Base-by-base conservation (phyloP, 2,329 filamentous ascomycete genomes). In the Harringtonia lauricola region DNA sequence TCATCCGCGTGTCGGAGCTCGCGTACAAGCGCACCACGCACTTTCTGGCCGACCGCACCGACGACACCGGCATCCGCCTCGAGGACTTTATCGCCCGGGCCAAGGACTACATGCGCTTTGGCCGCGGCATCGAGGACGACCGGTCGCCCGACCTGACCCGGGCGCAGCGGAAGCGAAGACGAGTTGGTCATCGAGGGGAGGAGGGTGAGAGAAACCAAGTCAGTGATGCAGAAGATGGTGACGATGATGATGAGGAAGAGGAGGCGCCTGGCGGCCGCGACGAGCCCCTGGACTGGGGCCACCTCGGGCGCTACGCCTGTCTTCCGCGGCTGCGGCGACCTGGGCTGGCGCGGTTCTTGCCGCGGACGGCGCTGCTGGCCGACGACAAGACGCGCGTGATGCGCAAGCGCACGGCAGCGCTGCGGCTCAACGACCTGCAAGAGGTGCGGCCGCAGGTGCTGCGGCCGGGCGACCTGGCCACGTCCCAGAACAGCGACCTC, bases 1-100 rank as follows among this genome's bases (percentile, higher is more conserved):
- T 96, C 4, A 83, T 95, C 39, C 80, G 75, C 50, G 80, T 86
- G 1, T 85, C 86, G 6, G 88, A 95, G 50, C 63, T 94, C 5
- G 82, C 84, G 0, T 81, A 83, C 54, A 86, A 85, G 53, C 88
- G 87, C 57, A 82, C 86, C 0, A 70, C 82, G 36, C 79, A 81
- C 41, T 71, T 94, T 22, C 79, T 83, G 2, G 70, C 86, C 26
- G 88, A 88, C 8, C 50, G 48, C 30, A 82, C 83, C 53, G 66
- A 74, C 2, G 76, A 78, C 3, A 79, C 83, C 41, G 86, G 88
- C 8, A 66, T 98, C 19, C 89, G 96, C 55, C 72, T 94, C 0
- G 89, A 96, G 48, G 86, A 95, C 54, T 94, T 96, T 55, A 78
- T 96, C 14, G 84, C 85, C 1, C 94, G 94, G 61, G 90, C 84